Base-by-base conservation (phyloP, 2,329 filamentous ascomycete genomes). In the Fusarium algeriense region DNA sequence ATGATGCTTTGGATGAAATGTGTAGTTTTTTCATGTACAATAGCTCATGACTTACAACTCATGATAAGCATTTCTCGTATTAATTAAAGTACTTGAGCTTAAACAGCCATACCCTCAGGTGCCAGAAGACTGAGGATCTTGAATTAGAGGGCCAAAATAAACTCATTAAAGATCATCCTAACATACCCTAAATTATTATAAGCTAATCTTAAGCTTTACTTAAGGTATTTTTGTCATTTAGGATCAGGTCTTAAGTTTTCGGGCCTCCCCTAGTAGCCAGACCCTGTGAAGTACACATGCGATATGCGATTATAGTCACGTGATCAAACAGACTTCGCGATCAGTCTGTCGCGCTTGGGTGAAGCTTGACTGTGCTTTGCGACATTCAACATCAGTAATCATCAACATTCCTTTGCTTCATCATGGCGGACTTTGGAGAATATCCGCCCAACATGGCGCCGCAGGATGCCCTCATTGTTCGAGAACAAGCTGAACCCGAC, bases 381-480 rank as follows among this genome's bases (percentile, higher is more conserved):
- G 66, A 71, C 50, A 40, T 63, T 55, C 57, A 66, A 63, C 46
- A 62, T 30, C 32, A 41, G 49, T 14, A 45, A 46, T 41, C 46
- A 44, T 43, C 40, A 41, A 49, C 45, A 41, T 35, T 35, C 52
- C 26, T 44, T 38, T 32, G 26, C 23, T 38, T 52, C 70, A 83
- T 64, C 6, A 91, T 91, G 89, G 84, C 88, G 41, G 84, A 88
- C 74, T 89, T 91, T 71, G 85, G 85, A 70, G 87, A 90, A 55
- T 91, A 91, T 73, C 88, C 89, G 80, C 88, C 90, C 19, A 90
- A 91, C 69, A 90, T 91, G 86, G 85, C 85, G 75, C 88, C 90
- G 19, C 85, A 89, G 76, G 89, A 91, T 77, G 88, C 89, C 46
- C 85, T 91, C 46, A 84, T 91, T 58, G 83, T 89, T 46, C 86